Evolutionary conservation across 108 stramenopile species (phyloP).

Genomic region (Chaetoceros muelleri): DNA sequence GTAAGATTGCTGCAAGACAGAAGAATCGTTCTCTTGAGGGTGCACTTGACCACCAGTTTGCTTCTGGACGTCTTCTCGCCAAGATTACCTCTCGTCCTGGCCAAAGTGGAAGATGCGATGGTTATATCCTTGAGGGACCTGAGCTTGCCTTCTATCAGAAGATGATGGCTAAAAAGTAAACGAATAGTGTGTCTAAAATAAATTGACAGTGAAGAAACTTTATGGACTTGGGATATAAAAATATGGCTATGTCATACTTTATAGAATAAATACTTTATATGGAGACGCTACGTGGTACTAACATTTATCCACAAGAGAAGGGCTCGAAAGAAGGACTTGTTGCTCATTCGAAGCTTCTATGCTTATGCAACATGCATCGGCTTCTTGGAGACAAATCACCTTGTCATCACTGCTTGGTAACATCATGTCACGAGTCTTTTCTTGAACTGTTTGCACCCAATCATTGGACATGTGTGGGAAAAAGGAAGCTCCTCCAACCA

Average conservation of each 20-base stretch:
- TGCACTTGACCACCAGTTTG: conserved; percentile 91
- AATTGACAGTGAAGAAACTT: not conserved
- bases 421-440: no score
- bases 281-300: no score
- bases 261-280: no score
- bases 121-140: conserved; percentile 96
- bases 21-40: conserved; percentile 76
- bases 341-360: not conserved
- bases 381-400: not conserved
- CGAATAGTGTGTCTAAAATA: not conserved
- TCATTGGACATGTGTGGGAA: conserved; percentile 74
- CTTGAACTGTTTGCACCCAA: conserved; percentile 47
- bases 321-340: no score
- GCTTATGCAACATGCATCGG: not conserved
- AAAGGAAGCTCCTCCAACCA: conserved; percentile 41
- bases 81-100: conserved; percentile 98
- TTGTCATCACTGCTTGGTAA: no score
- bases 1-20: conserved; percentile 85
- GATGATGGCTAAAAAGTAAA: conserved; percentile 89
- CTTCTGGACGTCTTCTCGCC: conserved; percentile 92
- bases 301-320: no score
- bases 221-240: not conserved
- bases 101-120: conserved; percentile 97
- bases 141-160: conserved; percentile 99
- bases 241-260: no score